Evolutionary conservation across 352 stramenopile species (phyloP).

Genomic region (Pythium rhizo-oryzae): DNA sequence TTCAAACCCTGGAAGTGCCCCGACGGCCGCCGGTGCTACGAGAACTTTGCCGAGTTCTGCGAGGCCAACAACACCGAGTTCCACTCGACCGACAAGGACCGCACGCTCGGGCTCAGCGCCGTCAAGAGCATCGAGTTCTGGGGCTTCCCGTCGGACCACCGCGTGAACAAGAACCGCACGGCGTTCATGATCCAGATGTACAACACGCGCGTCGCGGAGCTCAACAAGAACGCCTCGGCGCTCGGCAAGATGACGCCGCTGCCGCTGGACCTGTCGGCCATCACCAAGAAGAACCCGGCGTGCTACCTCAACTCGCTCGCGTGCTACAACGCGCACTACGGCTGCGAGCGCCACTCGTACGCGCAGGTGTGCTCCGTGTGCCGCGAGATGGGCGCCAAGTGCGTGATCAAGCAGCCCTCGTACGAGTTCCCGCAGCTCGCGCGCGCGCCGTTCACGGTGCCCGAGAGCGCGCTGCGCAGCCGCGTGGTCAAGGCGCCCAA

Average conservation of each 20-base stretch:
- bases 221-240: neutral
- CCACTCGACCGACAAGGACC: slow-evolving; percentile 41
- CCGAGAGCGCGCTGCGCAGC: slow-evolving; percentile 41
- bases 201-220: slow-evolving; percentile 34
- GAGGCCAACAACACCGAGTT: slow-evolving; percentile 46
- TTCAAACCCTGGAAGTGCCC: slow-evolving; percentile 12
- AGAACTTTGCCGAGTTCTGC: slow-evolving; percentile 37
- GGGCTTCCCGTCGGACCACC: slow-evolving; percentile 54
- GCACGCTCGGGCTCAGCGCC: slow-evolving; percentile 44
- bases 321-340: slow-evolving; percentile 55
- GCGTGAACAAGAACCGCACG: slow-evolving; percentile 55
- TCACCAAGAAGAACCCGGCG: slow-evolving; percentile 54
- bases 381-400: slow-evolving; percentile 38
- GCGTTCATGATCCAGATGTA: slow-evolving; percentile 57
- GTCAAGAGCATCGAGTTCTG: slow-evolving; percentile 60
- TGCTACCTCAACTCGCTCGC: slow-evolving; percentile 62
- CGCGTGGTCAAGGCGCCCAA: slow-evolving; percentile 35
- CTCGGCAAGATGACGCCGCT: slow-evolving; percentile 48
- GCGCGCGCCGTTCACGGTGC: slow-evolving; percentile 28
- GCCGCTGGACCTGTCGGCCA: slow-evolving; percentile 39
- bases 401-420: slow-evolving; percentile 38
- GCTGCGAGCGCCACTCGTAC: slow-evolving; percentile 60
- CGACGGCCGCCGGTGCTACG: slow-evolving; percentile 29
- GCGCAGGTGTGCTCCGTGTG: slow-evolving; percentile 68
- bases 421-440: slow-evolving; percentile 52